phyloP scores from a whole-genome alignment of 768 basidiomycete genomes.

The Scleroderma bovista region DNA sequence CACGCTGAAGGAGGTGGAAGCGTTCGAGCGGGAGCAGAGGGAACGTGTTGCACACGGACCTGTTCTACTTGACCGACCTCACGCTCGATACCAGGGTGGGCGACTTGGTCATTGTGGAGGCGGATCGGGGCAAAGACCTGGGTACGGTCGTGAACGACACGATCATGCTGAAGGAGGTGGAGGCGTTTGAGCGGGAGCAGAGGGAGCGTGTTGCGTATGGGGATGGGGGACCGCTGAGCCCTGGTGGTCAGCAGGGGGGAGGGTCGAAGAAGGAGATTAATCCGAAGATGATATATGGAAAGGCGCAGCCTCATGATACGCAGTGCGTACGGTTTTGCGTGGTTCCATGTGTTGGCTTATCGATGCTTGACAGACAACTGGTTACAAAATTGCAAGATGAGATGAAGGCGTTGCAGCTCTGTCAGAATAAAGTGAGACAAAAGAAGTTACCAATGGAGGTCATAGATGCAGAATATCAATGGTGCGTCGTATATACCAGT shows the following conservation, averaged over 20 bases:
- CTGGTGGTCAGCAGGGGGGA: conserved; percentile 37
- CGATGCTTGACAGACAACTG: conserved; percentile 47
- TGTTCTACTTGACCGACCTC: conserved; percentile 84
- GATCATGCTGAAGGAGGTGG: conserved; percentile 85
- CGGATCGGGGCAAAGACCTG: conserved; percentile 89
- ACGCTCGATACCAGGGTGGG: conserved; percentile 66
- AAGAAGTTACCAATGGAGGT: conserved; percentile 98
- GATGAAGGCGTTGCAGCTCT: conserved; percentile 83
- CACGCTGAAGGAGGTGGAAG: no score
- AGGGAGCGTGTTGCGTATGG: conserved; percentile 47
- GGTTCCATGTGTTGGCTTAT: conserved; percentile 10
- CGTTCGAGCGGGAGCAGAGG: no score
- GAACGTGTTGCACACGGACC: no score
- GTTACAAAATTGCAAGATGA: conserved; percentile 86
- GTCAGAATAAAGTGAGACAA: conserved; percentile 86
- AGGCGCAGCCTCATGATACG: conserved; percentile 77
- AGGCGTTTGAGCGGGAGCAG: conserved; percentile 83
- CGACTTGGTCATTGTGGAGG: conserved; percentile 94
- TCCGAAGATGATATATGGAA: conserved; percentile 94
- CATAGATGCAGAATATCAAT: conserved; percentile 97
- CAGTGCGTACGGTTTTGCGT: conserved; percentile 58
- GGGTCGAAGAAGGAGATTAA: conserved; percentile 83
- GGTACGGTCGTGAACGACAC: conserved; percentile 90
- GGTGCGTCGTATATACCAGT: conserved; percentile 43
- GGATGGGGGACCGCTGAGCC: conserved; percentile 43